Conservation (phyloP, 495 filamentous ascomycete species). For the Xeromyces bisporus region DNA sequence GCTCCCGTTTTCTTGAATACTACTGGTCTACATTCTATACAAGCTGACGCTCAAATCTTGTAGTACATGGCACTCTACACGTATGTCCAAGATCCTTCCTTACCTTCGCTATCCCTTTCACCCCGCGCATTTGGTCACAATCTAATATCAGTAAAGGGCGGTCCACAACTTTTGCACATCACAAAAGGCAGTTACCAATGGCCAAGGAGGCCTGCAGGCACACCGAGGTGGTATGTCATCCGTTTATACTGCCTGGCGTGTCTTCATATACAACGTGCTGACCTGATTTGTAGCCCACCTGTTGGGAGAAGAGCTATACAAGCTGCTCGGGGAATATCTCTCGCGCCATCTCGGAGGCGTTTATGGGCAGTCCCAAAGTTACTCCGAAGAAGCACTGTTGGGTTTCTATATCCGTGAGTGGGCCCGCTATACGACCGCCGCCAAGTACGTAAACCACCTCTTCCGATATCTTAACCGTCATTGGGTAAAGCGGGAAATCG, state of each 20-base stretch:
- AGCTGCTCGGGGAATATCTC: conserved; percentile 71
- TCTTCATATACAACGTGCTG: no score
- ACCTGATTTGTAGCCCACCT: conserved; percentile 52
- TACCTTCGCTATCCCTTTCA: conserved; percentile 3
- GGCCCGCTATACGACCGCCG: conserved; percentile 85
- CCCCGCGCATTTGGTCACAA: conserved; percentile 5
- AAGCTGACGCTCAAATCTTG: neutral
- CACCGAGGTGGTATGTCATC: conserved; percentile 62
- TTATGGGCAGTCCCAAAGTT: conserved; percentile 47
- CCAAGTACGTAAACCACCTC: conserved; percentile 91
- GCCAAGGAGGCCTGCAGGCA: conserved; percentile 32
- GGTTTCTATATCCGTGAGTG: conserved; percentile 95
- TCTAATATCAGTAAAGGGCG: conserved; percentile 37
- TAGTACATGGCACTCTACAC: conserved; percentile 98
- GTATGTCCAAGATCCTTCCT: conserved; percentile 29
- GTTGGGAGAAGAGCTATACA: conserved; percentile 91
- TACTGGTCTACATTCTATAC: no score
- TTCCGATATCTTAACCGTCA: conserved; percentile 96
- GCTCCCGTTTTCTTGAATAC: conserved; percentile 7
- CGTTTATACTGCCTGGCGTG: neutral
- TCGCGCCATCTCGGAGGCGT: conserved; percentile 54
- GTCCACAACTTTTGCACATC: conserved; percentile 99
- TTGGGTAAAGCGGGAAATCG: conserved; percentile 98
- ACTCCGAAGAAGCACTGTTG: conserved; percentile 79
- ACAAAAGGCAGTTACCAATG: conserved; percentile 61